Evolutionary conservation across 2,329 filamentous ascomycete genomes (phyloP).

Genomic region (Botryotinia convoluta): DNA sequence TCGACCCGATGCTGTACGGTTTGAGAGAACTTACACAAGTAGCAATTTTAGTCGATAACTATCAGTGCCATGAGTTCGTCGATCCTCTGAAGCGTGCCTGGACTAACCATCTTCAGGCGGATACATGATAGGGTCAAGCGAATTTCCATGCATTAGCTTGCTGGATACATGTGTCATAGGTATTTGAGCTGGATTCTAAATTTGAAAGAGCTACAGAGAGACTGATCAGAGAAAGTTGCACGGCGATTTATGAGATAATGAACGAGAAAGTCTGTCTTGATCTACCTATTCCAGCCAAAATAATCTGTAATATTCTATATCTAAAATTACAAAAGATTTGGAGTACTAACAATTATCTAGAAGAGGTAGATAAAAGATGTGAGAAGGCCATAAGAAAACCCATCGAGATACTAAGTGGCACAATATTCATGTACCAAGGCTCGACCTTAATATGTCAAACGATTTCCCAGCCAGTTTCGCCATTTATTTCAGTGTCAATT

Average conservation of each 20-base stretch:
- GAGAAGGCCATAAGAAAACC: background rate
- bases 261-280: background rate
- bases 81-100: background rate
- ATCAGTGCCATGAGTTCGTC: background rate
- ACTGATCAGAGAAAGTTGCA: background rate
- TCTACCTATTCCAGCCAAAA: background rate
- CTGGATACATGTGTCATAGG: background rate
- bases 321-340: background rate
- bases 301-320: background rate
- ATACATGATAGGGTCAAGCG: background rate
- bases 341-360: background rate
- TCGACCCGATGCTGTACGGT: background rate
- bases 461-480: background rate
- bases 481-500: no score
- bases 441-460: accelerated
- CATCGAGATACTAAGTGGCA: background rate
- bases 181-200: background rate
- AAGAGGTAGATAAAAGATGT: background rate
- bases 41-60: constrained; percentile 1
- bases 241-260: background rate
- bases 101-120: background rate
- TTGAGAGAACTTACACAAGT: background rate
- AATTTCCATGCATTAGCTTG: background rate
- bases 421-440: background rate
- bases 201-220: background rate